A percentile compares a stretch with the other conserved stretches of the same genome.
These are phyloP conservation scores for Russula sp. DNA, from an alignment of 768 basidiomycete species.

Conservation along the genomic window DNA sequence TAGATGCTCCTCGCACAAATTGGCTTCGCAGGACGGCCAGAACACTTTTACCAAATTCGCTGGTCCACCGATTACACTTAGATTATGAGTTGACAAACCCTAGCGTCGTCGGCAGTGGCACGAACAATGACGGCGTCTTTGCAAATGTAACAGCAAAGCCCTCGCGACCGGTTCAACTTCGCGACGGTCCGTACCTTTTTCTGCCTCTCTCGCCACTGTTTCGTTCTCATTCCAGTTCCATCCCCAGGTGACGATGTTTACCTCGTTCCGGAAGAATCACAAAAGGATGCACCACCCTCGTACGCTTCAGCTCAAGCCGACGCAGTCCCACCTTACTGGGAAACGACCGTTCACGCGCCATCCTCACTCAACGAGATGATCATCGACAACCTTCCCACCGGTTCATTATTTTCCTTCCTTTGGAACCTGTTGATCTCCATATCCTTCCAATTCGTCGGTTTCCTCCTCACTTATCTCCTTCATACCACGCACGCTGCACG, in stretches of 20 bases:
- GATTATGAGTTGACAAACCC: conserved; percentile 32
- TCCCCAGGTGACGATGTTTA: conserved; percentile 60
- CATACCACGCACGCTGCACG: conserved; percentile 92
- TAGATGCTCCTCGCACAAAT: conserved; percentile 32
- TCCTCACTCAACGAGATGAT: conserved; percentile 71
- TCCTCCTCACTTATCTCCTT: conserved; percentile 88
- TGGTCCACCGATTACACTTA: conserved; percentile 43
- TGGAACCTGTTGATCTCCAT: conserved; percentile 93
- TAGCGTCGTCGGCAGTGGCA: conserved; percentile 57
- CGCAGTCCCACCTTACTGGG: conserved; percentile 97
- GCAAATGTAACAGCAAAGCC: conserved; percentile 93
- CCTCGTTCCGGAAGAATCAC: conserved; percentile 75
- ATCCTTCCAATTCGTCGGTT: conserved; percentile 96
- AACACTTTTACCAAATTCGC: conserved; percentile 49
- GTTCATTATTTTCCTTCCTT: conserved; percentile 77
- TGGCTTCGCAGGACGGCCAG: conserved; percentile 56
- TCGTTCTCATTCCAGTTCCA: neutral
- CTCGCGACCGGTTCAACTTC: conserved; percentile 48
- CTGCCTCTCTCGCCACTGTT: conserved; percentile 16
- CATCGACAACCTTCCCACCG: conserved; percentile 82
- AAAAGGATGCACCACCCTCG: conserved; percentile 83
- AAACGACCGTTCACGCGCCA: conserved; percentile 93
- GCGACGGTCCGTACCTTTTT: conserved; percentile 45
- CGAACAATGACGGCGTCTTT: conserved; percentile 87
- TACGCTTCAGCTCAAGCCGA: conserved; percentile 91